These are phyloP conservation scores for Tulasnella sp. DNA, from an alignment of 768 basidiomycete genomes.

Conservation along the genomic window DNA sequence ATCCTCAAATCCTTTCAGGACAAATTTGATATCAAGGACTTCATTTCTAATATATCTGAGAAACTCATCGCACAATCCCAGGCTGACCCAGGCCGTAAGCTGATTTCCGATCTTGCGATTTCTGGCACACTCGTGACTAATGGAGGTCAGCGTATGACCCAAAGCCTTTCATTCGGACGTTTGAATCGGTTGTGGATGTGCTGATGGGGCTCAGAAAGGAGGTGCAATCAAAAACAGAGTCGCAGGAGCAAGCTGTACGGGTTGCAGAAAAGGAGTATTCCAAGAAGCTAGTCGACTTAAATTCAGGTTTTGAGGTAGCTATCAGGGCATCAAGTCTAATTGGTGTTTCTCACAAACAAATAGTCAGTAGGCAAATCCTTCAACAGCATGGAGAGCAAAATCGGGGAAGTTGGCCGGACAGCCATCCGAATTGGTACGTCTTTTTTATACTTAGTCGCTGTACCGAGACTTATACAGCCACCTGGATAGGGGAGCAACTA, in stretches of 20 bases:
- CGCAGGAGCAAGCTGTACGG: constrained; percentile 83
- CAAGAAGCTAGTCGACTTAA: constrained; percentile 84
- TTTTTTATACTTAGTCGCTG: neutral
- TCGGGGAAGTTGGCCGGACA: constrained; percentile 87
- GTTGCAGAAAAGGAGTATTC: constrained; percentile 88
- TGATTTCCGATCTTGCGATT: neutral
- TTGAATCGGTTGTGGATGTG: constrained; percentile 81
- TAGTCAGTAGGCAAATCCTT: constrained; percentile 84
- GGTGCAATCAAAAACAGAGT: constrained; percentile 79
- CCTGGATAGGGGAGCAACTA: constrained; percentile 69
- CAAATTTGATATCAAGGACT: constrained; percentile 86
- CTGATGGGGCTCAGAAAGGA: constrained; percentile 79
- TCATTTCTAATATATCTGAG: constrained; percentile 74
- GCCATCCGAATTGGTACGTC: constrained; percentile 79
- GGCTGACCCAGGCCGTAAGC: constrained; percentile 66
- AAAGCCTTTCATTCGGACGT: constrained; percentile 81
- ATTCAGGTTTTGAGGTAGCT: constrained; percentile 83
- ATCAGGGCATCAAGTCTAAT: neutral
- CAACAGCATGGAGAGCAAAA: constrained; percentile 74
- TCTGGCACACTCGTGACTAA: neutral
- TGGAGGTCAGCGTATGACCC: constrained; percentile 69
- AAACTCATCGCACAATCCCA: constrained; percentile 79
- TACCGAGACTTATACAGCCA: neutral
- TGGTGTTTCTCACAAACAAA: neutral
- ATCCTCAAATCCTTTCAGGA: constrained; percentile 29